Conservation (phyloP, 192 early-diverging fungal species). For the Allomyces macrogynus region DNA sequence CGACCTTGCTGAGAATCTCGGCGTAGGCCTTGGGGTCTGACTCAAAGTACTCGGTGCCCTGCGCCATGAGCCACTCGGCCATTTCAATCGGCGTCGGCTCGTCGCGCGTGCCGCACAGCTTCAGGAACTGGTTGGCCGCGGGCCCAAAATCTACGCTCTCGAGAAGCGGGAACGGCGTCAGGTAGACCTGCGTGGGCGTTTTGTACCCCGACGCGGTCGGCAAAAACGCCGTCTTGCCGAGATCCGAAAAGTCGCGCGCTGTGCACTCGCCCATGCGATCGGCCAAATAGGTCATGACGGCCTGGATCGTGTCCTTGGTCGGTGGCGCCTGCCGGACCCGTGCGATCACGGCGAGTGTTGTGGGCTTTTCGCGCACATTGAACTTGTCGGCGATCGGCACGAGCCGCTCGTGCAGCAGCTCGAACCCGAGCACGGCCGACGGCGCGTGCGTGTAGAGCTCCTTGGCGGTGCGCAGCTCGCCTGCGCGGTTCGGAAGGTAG, state of each 20-base stretch:
- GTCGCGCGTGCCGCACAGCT: slow-evolving; percentile 62
- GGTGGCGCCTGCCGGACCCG: no score
- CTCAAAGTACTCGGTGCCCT: slow-evolving; percentile 37
- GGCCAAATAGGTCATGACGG: no score
- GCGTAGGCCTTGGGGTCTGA: slow-evolving; percentile 40
- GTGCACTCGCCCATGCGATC: no score
- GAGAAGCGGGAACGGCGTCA: slow-evolving; percentile 13
- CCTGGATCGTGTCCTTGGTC: no score
- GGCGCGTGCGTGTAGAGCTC: no score
- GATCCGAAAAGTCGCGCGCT: not conserved
- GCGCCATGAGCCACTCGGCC: slow-evolving; percentile 35
- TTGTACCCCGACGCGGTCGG: not conserved
- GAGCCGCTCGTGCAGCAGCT: no score
- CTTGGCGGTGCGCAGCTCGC: no score
- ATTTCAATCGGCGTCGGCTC: slow-evolving; percentile 56
- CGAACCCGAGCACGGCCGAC: no score
- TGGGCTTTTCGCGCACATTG: no score
- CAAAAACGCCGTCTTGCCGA: not conserved
- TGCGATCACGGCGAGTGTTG: no score
- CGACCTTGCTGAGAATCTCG: slow-evolving; percentile 21
- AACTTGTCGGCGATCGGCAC: no score
- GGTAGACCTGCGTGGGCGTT: not conserved
- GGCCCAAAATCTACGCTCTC: slow-evolving; percentile 47
- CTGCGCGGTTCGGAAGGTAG: no score
- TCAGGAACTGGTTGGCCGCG: slow-evolving; percentile 52